Evolutionary conservation across 1,139 yeast species (phyloP), one percentile per base, ranked within the genome.

Genomic region (Spathaspora jeffriesii): DNA sequence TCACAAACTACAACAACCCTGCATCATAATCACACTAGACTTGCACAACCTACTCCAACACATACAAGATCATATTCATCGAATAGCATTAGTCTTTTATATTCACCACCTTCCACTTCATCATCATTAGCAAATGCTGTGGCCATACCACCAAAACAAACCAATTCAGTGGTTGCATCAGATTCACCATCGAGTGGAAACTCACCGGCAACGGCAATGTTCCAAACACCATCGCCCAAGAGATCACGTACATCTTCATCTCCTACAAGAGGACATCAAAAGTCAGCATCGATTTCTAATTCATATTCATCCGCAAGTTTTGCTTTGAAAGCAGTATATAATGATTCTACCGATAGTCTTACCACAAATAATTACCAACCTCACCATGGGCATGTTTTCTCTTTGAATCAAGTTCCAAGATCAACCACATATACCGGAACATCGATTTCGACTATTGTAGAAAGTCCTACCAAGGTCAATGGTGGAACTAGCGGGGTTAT

Each of bases 321-420:
- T 50, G 90, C 85, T 11, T 68, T 85, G 52, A 87, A 84, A 59
- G 89, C 90, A 0, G 85, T 84, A 43, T 88, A 82, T 14, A 61
- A 63, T 44, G 79, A 76, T 43, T 61, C 64, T 25, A 61, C 67
- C 47, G 64, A 60, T 22, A 55, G 61, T 25, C 40, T 49, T 8
- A 47, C 40, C 42, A 43, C 38, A 51, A n/a, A 52, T 52, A 20
- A 41, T 21, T 22, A 32, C 17, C 47, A 44, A 28, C 37, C 30
- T 20, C 47, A 44, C 30, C 47, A 45, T 11, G 18, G 49, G 44
- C 59, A 56, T 43, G 51, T 23, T 15, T 37, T 30, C 23, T 41
- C 59, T 49, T 57, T 63, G n/a, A 49, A 54, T 27, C 51, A 54
- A 18, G 46, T 63, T 30, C 71, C 78, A 47, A 65, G 78, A 52